Evolutionary conservation across 345 rosid species (phyloP).

Genomic region (Melaleuca quinquenervia): DNA sequence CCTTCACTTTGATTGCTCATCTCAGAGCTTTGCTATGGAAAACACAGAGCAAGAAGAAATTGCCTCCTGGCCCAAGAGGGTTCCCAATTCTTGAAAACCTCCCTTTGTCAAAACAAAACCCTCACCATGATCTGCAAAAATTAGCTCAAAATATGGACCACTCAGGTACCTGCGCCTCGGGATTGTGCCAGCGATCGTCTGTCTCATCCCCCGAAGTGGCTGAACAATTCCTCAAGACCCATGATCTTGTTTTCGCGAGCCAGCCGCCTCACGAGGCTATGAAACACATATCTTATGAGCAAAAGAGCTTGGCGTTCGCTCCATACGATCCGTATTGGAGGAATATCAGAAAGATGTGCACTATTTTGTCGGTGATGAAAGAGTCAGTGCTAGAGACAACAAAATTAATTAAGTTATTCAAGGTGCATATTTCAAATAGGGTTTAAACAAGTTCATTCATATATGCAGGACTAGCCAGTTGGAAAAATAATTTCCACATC

Average conservation of each 20-base stretch:
- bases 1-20: background rate
- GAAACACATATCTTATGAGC: conserved; percentile 9
- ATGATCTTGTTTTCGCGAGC: conserved; percentile 30
- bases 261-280: conserved; percentile 13
- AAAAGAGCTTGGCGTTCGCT: conserved; percentile 6
- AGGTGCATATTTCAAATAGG: background rate
- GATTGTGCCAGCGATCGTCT: conserved; percentile 10
- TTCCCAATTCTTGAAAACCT: conserved; percentile 28
- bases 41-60: conserved; percentile 11
- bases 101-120: conserved; percentile 14
- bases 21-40: conserved; percentile 12
- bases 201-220: conserved; percentile 36
- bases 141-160: conserved; percentile 28
- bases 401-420: background rate
- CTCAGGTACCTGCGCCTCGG: conserved; percentile 30
- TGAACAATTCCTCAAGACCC: conserved; percentile 25
- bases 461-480: background rate
- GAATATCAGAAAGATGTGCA: conserved; percentile 33
- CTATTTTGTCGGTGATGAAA: background rate
- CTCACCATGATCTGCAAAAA: conserved; percentile 23
- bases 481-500: background rate
- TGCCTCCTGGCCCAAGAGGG: conserved; percentile 41
- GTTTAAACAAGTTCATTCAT: background rate
- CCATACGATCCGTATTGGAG: conserved; percentile 35
- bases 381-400: background rate